These are phyloP conservation scores for Oemleria cerasiformis DNA, from an alignment of 306 rosid species.

Conservation along the genomic window DNA sequence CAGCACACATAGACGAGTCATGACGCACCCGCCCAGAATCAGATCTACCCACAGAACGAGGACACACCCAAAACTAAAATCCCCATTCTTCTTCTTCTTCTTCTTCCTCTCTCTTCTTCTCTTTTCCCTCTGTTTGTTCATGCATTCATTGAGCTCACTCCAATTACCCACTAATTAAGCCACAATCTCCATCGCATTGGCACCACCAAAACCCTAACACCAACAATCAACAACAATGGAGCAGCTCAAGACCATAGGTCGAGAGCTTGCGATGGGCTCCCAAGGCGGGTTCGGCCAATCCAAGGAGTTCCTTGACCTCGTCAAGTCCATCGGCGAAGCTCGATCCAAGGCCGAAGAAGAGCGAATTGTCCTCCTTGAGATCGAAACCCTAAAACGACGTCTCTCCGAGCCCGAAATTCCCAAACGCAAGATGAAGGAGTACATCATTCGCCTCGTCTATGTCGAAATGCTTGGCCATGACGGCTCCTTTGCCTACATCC, in stretches of 20 bases:
- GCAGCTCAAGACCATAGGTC: conserved; percentile 84
- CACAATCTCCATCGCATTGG: background rate
- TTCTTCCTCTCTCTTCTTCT: background rate
- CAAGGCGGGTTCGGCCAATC: conserved; percentile 96
- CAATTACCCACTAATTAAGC: background rate
- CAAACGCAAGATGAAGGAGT: conserved; percentile 96
- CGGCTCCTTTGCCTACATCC: conserved; percentile 89
- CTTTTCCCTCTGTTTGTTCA: background rate
- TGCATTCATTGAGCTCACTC: background rate
- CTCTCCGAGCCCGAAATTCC: conserved; percentile 82
- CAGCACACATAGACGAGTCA: background rate
- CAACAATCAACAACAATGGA: conserved; percentile 38
- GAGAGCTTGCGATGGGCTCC: conserved; percentile 98
- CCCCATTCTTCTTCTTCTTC: background rate
- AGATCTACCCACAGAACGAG: background rate
- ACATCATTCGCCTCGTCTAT: conserved; percentile 77
- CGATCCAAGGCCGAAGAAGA: conserved; percentile 97
- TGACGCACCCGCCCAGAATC: background rate
- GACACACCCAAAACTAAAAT: background rate
- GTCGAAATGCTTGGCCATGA: conserved; percentile 96
- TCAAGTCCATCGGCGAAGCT: conserved; percentile 94
- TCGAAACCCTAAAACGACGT: conserved; percentile 87
- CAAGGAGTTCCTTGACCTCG: conserved; percentile 84
- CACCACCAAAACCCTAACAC: conserved; percentile 12
- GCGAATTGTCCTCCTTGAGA: conserved; percentile 80